These are phyloP conservation scores for Aureobasidium sp. DNA, from an alignment of 2,329 filamentous ascomycete genomes.

Conservation along the genomic window DNA sequence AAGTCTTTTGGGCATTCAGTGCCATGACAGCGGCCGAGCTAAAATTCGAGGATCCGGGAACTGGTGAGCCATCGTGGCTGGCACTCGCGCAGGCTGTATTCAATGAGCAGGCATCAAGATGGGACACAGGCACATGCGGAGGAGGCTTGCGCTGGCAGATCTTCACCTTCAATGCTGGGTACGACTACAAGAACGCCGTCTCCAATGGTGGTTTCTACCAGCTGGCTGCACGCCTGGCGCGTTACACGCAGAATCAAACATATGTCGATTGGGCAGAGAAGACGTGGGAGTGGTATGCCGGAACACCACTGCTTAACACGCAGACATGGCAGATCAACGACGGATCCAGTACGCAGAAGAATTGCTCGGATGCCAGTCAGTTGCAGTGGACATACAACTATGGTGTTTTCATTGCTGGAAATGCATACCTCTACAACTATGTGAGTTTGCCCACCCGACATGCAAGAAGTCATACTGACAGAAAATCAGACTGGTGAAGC, in stretches of 20 bases:
- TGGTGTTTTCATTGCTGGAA: constrained; percentile 58
- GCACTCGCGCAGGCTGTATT: constrained; percentile 33
- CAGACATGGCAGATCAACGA: constrained; percentile 46
- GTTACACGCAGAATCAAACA: constrained; percentile 70
- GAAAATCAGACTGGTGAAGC: constrained; percentile 7
- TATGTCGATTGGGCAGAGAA: constrained; percentile 69
- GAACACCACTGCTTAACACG: constrained; percentile 42
- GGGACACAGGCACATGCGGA: constrained; percentile 25
- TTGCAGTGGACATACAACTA: constrained; percentile 58
- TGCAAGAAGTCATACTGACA: background rate
- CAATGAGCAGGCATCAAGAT: constrained; percentile 26
- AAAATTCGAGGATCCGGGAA: constrained; percentile 34
- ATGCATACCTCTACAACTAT: constrained; percentile 55
- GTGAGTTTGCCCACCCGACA: constrained; percentile 20
- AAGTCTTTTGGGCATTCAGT: constrained; percentile 48
- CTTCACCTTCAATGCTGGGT: constrained; percentile 65
- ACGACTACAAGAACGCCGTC: constrained; percentile 50
- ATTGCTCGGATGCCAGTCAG: constrained; percentile 44
- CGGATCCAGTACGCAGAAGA: constrained; percentile 42
- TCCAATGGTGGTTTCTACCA: constrained; percentile 52
- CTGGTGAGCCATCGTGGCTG: constrained; percentile 32
- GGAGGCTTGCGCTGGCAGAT: constrained; percentile 51
- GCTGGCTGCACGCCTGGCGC: constrained; percentile 57
- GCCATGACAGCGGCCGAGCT: constrained; percentile 48
- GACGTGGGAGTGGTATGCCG: constrained; percentile 50